Percentiles rank a stretch among this genome's conserved stretches.
phyloP scores from a whole-genome alignment of 306 rosid genomes.

The Gynostemma pentaphyllum region DNA sequence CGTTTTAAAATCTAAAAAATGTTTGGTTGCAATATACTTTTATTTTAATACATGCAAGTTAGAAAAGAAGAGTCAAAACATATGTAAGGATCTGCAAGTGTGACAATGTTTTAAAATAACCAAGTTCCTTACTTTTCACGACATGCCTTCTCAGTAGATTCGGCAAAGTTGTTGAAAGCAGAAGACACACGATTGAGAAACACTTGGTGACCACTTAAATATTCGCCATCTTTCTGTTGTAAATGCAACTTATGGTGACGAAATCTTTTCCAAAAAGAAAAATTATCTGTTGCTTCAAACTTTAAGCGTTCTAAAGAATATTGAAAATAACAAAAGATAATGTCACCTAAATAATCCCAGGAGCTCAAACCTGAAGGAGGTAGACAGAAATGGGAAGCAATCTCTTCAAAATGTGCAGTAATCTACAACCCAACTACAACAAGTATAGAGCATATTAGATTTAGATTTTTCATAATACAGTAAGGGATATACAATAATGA shows the following conservation, averaged over 20 bases:
- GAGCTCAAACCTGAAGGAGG: constrained; percentile 73
- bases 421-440: constrained; percentile 76
- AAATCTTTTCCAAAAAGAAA: background rate
- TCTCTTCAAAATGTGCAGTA: constrained; percentile 87
- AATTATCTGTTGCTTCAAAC: background rate
- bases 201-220: constrained; percentile 87
- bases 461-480: constrained; percentile 9
- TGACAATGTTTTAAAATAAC: background rate
- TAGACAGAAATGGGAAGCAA: constrained; percentile 87
- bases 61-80: background rate
- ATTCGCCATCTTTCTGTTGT: constrained; percentile 88
- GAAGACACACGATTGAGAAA: constrained; percentile 88
- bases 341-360: constrained; percentile 4
- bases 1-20: background rate
- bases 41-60: background rate
- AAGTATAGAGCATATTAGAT: constrained; percentile 21
- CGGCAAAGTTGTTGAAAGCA: constrained; percentile 87
- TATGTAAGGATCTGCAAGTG: too few species aligned
- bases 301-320: background rate
- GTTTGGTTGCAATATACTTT: background rate
- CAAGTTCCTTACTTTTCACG: constrained; percentile 60
- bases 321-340: constrained; percentile 7
- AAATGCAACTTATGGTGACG: constrained; percentile 10
- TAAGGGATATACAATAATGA: constrained; percentile 13
- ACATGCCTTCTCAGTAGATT: constrained; percentile 82